A percentile compares a stretch with the other conserved stretches of the same genome.
phyloP scores from a whole-genome alignment of 345 rosid genomes.

The Hibiscus syriacus region DNA sequence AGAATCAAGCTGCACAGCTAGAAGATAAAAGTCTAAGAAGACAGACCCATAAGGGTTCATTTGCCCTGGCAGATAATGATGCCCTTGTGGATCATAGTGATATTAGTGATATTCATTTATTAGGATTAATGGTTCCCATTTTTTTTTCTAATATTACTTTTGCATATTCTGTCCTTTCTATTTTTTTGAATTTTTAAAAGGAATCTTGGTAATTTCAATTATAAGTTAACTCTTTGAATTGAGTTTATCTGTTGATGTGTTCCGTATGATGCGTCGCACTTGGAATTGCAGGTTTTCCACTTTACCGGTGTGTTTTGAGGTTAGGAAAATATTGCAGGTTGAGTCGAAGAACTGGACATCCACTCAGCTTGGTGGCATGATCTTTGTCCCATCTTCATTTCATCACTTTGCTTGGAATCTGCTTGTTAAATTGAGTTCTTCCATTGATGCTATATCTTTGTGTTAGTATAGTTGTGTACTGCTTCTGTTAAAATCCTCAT shows the following conservation, averaged over 20 bases:
- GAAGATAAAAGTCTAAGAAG: conserved; percentile 21
- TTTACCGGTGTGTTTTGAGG: conserved; percentile 17
- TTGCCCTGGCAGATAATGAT: conserved; percentile 12
- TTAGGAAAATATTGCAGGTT: conserved; percentile 33
- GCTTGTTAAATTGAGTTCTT: too few species aligned
- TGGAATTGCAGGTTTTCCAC: conserved; percentile 10
- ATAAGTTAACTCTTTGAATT: conserved; percentile 3
- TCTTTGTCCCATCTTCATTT: background rate
- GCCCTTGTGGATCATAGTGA: conserved; percentile 16
- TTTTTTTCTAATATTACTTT: conserved; percentile 9
- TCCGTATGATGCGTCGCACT: background rate
- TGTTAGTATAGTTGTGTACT: background rate
- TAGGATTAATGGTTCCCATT: conserved; percentile 9
- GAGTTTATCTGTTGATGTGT: background rate
- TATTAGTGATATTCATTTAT: conserved; percentile 11
- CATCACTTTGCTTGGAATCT: too few species aligned
- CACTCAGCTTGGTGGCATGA: background rate
- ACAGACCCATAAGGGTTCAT: conserved; percentile 22
- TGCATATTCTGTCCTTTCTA: conserved; percentile 8
- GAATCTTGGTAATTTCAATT: background rate
- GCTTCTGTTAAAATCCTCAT: background rate
- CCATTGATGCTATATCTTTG: too few species aligned
- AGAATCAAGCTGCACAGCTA: conserved; percentile 20
- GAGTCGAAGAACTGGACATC: conserved; percentile 5
- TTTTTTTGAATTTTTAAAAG: background rate